phyloP scores from a whole-genome alignment of 2,329 filamentous ascomycete species.

The Paramyrothecium sp. region DNA sequence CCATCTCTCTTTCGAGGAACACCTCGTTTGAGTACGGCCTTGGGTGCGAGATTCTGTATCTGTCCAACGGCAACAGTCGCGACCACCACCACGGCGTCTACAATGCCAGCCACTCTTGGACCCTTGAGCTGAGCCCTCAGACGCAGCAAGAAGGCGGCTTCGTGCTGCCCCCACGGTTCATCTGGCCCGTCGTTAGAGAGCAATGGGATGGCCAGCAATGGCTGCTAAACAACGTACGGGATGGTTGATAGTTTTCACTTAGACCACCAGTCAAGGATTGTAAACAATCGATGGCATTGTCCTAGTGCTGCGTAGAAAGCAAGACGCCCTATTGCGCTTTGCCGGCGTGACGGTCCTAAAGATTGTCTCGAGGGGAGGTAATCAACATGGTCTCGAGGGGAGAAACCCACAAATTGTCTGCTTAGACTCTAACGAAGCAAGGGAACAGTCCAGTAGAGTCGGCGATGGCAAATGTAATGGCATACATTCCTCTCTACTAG shows the following conservation, averaged over 20 bases:
- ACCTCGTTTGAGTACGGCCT: not conserved
- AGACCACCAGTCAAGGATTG: no score
- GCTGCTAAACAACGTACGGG: not conserved
- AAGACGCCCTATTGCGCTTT: no score
- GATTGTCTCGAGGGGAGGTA: no score
- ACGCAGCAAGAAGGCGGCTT: conserved; percentile 36
- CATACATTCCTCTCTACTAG: no score
- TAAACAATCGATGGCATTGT: no score
- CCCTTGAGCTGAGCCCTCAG: conserved; percentile 32
- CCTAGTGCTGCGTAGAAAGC: no score
- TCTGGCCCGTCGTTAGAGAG: conserved; percentile 28
- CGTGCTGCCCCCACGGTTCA: conserved; percentile 40
- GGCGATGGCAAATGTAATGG: no score
- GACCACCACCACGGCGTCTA: conserved; percentile 44
- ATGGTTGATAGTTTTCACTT: not conserved
- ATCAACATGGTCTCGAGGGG: no score
- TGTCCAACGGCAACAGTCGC: conserved; percentile 45
- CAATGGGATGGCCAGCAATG: conserved; percentile 31
- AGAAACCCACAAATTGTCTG: no score
- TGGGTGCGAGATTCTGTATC: conserved; percentile 35
- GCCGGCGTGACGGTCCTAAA: no score
- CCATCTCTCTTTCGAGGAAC: conserved; percentile 14
- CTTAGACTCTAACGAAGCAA: no score
- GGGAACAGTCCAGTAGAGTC: no score
- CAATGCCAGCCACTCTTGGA: conserved; percentile 39